Base-by-base conservation (phyloP, 139 green algal genomes). In the Zygnema cylindricum region DNA sequence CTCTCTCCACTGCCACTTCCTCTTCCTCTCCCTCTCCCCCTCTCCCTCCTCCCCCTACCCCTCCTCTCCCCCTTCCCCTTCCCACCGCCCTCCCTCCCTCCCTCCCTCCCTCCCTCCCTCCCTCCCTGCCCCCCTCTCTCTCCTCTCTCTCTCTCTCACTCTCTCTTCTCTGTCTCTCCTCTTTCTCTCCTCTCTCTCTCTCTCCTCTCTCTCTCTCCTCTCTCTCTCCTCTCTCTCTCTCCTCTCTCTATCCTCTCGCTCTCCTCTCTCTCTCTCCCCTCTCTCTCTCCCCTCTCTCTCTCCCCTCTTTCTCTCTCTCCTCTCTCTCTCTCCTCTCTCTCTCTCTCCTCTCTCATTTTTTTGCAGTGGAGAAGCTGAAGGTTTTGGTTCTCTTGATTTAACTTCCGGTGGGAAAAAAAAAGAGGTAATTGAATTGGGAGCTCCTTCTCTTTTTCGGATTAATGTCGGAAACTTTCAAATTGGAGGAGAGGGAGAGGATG, bases 61-160 rank as follows among this genome's bases (percentile, higher is more conserved):
- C 49, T 63, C 49, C 16, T 16, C 16, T 16, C 16, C 49, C 16
- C 49, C 16, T 16, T 63, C 49, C 16, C 49, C 16, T 16, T 63
- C 49, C 16, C 49, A 25, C 49, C 16, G 7, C 16, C 49, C 16
- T 16, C 16, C 49, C 16, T 16, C 16, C 49, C 16, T 16, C 16
- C 49, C 16, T 22, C 49, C 16, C 49, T 63, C 49, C 16, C 49
- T 63, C 49, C 16, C 49, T 63, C 49, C 16, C 49, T 63, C 49
- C 16, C 49, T 63, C 49, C 16, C 49, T 63, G 7, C 16, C 49
- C 16, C 49, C 16, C 49, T 63, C 49, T 63, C 49, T 63, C 49
- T 63, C 49, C n/a, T n/a, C n/a, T 33, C 76, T 54, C n/a, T 69
- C 76, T 54, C n/a, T 54, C 76, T 69, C 76, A 33, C 49, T 54